A percentile compares a stretch with the other conserved stretches of the same genome.
These are phyloP conservation scores for Cryptococcus depauperatus DNA, from an alignment of 1,284 basidiomycete species.

Conservation along the genomic window DNA sequence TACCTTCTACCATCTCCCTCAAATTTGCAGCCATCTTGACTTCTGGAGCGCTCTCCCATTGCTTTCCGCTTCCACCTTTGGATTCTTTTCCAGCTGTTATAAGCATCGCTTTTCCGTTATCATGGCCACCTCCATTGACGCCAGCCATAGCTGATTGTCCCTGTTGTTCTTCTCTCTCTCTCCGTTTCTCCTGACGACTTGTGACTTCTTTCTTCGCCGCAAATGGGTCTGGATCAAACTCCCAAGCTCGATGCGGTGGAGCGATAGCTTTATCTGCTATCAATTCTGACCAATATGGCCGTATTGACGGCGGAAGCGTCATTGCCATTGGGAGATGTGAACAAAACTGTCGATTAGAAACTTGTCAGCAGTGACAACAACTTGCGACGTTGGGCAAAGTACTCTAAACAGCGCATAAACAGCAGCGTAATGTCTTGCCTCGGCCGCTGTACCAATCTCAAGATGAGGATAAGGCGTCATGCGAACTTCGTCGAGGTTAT, in stretches of 20 bases:
- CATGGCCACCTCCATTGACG: constrained; percentile 12
- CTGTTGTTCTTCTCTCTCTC: constrained; percentile 27
- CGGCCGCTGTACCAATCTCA: constrained; percentile 54
- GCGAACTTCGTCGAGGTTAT: constrained; percentile 58
- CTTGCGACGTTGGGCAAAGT: constrained; percentile 36
- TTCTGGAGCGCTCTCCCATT: constrained; percentile 65
- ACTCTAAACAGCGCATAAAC: constrained; percentile 80
- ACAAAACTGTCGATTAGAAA: constrained; percentile 53
- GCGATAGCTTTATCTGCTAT: constrained; percentile 60
- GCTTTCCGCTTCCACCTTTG: constrained; percentile 41
- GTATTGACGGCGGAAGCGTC: constrained; percentile 68
- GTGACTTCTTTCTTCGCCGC: constrained; percentile 60
- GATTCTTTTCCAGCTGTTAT: constrained; percentile 8
- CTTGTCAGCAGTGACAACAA: not conserved
- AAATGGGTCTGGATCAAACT: constrained; percentile 79
- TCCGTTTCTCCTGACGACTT: constrained; percentile 54
- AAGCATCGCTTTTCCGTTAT: constrained; percentile 34
- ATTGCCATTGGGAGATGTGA: constrained; percentile 68
- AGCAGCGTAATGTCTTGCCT: constrained; percentile 80
- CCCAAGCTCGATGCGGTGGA: constrained; percentile 68
- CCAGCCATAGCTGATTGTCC: constrained; percentile 9
- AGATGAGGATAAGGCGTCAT: constrained; percentile 64
- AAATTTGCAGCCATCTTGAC: constrained; percentile 73
- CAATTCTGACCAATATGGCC: constrained; percentile 75
- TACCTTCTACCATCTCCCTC: constrained; percentile 71